Percentiles rank a stretch among this genome's conserved stretches.
phyloP scores from a whole-genome alignment of 768 basidiomycete genomes.

The Termitomyces sp. region DNA sequence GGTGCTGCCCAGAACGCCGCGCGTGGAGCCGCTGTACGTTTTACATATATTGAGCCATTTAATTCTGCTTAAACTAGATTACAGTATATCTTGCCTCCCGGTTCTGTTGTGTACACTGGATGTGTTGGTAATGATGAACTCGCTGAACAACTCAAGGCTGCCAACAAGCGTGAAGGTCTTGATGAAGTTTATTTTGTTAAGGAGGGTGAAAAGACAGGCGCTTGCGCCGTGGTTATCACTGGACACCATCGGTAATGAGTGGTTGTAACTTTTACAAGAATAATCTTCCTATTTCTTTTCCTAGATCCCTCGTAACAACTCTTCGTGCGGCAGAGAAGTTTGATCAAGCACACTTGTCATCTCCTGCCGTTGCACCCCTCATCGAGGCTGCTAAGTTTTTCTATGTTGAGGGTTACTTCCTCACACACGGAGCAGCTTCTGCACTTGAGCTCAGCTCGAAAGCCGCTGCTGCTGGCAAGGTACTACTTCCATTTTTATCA shows the following conservation, averaged over 20 bases:
- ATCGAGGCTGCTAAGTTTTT: conserved; percentile 78
- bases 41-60: background rate
- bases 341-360: conserved; percentile 70
- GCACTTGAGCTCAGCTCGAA: conserved; percentile 72
- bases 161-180: conserved; percentile 91
- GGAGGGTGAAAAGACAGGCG: conserved; percentile 85
- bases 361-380: conserved; percentile 67
- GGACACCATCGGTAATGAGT: conserved; percentile 73
- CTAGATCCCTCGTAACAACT: conserved; percentile 87
- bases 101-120: conserved; percentile 90
- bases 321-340: conserved; percentile 90
- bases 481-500: conserved; percentile 17
- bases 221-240: conserved; percentile 94
- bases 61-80: conserved; percentile 8
- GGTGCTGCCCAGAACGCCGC: conserved; percentile 97
- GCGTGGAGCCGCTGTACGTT: conserved; percentile 87
- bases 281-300: background rate
- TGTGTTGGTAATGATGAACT: conserved; percentile 93
- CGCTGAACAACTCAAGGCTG: conserved; percentile 79
- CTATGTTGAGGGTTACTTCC: conserved; percentile 97
- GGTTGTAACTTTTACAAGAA: background rate
- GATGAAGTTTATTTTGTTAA: conserved; percentile 85
- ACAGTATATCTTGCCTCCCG: conserved; percentile 85
- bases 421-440: conserved; percentile 82
- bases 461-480: conserved; percentile 74